Percentiles rank a stretch among this genome's conserved stretches.
phyloP scores from a whole-genome alignment of 441 rosid species.

The Gossypium schwendimanii region DNA sequence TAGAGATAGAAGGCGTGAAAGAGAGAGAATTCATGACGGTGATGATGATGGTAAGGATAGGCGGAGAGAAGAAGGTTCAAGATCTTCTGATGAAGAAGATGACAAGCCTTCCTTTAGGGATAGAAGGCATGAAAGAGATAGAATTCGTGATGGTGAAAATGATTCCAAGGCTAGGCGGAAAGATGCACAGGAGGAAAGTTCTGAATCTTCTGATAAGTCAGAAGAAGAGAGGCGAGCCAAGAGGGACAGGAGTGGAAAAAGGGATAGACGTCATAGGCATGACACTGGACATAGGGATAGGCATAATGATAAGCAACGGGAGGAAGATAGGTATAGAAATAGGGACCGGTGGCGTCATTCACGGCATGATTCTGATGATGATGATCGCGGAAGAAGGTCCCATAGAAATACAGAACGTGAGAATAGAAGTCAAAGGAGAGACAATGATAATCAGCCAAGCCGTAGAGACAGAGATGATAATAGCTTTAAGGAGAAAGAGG shows the following conservation, averaged over 20 bases:
- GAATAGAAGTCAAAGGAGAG: conserved; percentile 25
- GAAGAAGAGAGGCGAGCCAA: conserved; percentile 21
- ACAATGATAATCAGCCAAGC: conserved; percentile 15
- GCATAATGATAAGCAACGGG: conserved; percentile 24
- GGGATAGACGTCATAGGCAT: conserved; percentile 28
- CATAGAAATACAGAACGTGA: conserved; percentile 19
- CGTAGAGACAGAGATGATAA: conserved; percentile 24
- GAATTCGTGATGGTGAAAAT: not conserved
- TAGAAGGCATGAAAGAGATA: not conserved
- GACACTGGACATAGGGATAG: not conserved
- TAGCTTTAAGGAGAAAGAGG: conserved; percentile 26
- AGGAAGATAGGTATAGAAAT: conserved; percentile 19
- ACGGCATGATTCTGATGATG: conserved; percentile 21
- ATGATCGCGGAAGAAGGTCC: not conserved
- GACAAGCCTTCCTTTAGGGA: conserved; percentile 17
- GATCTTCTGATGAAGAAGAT: conserved; percentile 28
- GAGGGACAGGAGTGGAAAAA: conserved; percentile 21
- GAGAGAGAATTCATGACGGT: not conserved
- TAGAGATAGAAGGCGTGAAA: not conserved
- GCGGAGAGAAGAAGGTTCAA: not conserved
- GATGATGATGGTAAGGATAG: not conserved
- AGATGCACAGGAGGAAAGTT: not conserved
- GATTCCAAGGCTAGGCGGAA: not conserved
- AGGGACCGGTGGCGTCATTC: conserved; percentile 23
- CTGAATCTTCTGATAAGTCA: conserved; percentile 23